Evolutionary conservation across 2,329 filamentous ascomycete genomes (phyloP).

Genomic region (Sporothrix pseudoabietina): DNA sequence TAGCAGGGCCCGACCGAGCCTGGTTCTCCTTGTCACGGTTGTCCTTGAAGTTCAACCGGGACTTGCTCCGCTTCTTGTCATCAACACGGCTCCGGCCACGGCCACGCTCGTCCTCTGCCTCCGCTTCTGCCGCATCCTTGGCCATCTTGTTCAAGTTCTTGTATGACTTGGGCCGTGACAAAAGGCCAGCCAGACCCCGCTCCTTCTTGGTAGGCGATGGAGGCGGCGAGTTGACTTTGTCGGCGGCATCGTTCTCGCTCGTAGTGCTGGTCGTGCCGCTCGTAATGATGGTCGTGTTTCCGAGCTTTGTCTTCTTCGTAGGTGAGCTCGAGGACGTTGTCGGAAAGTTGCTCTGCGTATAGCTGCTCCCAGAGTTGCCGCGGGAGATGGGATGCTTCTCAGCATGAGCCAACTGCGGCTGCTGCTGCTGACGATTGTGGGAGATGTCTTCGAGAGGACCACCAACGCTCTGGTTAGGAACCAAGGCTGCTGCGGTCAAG

Average conservation of each 20-base stretch:
- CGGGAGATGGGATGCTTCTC: slow-evolving; percentile 19
- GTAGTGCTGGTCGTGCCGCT: background rate
- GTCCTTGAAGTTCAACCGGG: slow-evolving; percentile 8
- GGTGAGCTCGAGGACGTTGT: slow-evolving; percentile 9
- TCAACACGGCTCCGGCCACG: slow-evolving; percentile 31
- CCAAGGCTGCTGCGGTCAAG: slow-evolving; percentile 39
- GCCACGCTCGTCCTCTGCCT: slow-evolving; percentile 37
- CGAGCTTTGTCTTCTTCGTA: slow-evolving; percentile 28
- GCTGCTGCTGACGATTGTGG: slow-evolving; percentile 56
- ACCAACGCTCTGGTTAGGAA: background rate
- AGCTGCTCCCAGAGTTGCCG: background rate
- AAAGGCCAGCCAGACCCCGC: slow-evolving; percentile 76
- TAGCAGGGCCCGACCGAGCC: slow-evolving; percentile 58
- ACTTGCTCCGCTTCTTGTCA: slow-evolving; percentile 39
- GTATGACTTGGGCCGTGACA: slow-evolving; percentile 73
- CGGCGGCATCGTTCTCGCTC: background rate
- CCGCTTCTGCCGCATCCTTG: slow-evolving; percentile 34
- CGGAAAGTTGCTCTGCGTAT: slow-evolving; percentile 28
- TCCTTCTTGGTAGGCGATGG: slow-evolving; percentile 63
- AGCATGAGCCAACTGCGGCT: slow-evolving; percentile 32
- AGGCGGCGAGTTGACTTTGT: background rate
- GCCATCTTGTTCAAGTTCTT: slow-evolving; percentile 62
- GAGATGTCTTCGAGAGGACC: slow-evolving; percentile 56
- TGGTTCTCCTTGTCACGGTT: slow-evolving; percentile 80
- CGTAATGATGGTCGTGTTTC: background rate